Evolutionary conservation across 306 rosid species (phyloP).

Genomic region (Lablab purpureus): DNA sequence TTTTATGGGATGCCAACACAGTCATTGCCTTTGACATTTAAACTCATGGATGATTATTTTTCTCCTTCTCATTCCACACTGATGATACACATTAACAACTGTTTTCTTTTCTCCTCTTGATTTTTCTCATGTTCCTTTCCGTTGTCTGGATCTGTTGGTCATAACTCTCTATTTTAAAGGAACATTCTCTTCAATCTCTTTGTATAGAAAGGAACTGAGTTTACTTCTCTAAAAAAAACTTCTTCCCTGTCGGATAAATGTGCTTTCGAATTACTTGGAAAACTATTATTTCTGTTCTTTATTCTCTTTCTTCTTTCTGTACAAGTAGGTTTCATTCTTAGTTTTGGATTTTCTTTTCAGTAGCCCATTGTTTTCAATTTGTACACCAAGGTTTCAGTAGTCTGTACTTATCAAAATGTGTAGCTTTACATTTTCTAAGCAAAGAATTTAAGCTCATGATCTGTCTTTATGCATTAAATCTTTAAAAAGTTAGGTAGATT

Average conservation of each 20-base stretch:
- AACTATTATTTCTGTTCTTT: not conserved
- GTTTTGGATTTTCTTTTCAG: not conserved
- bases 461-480: not conserved
- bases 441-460: not conserved
- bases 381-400: too few relatives aligned
- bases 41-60: not conserved
- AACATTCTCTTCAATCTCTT: not conserved
- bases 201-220: not conserved
- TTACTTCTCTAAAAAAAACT: not conserved
- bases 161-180: not conserved
- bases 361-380: not conserved
- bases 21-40: slow-evolving; percentile 11
- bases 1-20: slow-evolving; percentile 23
- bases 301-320: slow-evolving; percentile 22
- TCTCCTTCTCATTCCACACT: not conserved
- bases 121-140: slow-evolving; percentile 28
- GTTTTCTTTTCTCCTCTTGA: not conserved
- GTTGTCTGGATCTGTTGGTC: slow-evolving; percentile 21
- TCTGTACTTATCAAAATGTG: slow-evolving; percentile 4
- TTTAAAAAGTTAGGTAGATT: slow-evolving; percentile 9
- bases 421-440: not conserved
- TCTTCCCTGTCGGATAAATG: slow-evolving; percentile 1
- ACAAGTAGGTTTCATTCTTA: slow-evolving; percentile 21
- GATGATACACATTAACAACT: slow-evolving; percentile 4
- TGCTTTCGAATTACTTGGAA: slow-evolving; percentile 9